Evolutionary conservation across 345 rosid genomes (phyloP), one percentile per base, ranked within the genome.

Genomic region (Linum lewisii): DNA sequence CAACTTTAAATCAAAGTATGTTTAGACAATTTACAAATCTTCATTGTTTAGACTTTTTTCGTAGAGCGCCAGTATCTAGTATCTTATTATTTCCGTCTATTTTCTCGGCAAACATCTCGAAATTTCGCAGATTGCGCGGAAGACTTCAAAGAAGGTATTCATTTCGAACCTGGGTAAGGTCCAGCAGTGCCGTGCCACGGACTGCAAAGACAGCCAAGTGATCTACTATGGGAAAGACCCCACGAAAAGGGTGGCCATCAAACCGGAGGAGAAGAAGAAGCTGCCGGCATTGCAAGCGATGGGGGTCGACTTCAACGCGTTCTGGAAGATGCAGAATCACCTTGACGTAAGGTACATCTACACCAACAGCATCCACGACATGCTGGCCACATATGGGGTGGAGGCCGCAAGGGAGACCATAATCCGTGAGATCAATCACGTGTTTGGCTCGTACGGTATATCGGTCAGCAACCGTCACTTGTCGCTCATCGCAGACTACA

Each of bases 391-490:
- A 1, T 90, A 77, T 22, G 99, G 97, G n/a, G 90, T 94, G 5
- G 99, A 90, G 78, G 96, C 96, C 3, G 99, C 99, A 0, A 75
- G 99, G 76, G 95, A 84, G 69, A 84, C 95, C 38, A 81, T 90
- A 60, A 90, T 87, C 52, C 75, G 87, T 64, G 97, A 94, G 69
- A 79, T 94, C 57, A 88, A 72, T 72, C 82, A 87, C 15, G 97
- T 87, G 7, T 90, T 94, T 73, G 67, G 71, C 51, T 85, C 96
- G 3, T 90, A 90, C 34, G 86, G 88, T 16, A 87, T 94, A 7
- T 78, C 88, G 1, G 99, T 87, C 47, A 85, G 84, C 67, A 79
- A 66, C 57, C 81, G 96, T 22, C 97, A 94, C 67, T 67, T 94
- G 42, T 78, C 84, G 7, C 79, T 90, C 38, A 90, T 90, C 19